These are phyloP conservation scores for Sequoiadendron giganteum DNA, from an alignment of 75 land plant genomes.

Conservation along the genomic window DNA sequence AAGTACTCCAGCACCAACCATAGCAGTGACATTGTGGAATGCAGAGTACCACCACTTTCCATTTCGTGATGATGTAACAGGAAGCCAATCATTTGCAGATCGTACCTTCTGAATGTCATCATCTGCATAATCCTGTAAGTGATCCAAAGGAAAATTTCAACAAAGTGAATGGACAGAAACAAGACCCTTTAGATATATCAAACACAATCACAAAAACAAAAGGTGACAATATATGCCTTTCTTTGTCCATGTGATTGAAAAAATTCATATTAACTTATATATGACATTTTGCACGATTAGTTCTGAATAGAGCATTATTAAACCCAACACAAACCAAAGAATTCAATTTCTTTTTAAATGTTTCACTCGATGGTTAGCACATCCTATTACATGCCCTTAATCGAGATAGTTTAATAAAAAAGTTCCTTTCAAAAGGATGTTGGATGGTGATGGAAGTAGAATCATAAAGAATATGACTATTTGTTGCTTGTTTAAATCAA, in stretches of 20 bases:
- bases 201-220: background rate
- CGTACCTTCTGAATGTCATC: background rate
- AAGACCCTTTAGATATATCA: background rate
- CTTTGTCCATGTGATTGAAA: background rate
- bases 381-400: no score
- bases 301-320: no score
- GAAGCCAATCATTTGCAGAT: constrained; percentile 43
- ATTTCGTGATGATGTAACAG: constrained; percentile 39
- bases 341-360: background rate
- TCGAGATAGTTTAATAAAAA: no score
- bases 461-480: no score
- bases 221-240: background rate
- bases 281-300: no score
- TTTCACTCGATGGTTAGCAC: background rate
- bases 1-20: constrained; percentile 47
- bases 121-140: background rate
- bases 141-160: background rate
- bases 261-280: no score
- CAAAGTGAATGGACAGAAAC: background rate
- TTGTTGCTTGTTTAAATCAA: no score
- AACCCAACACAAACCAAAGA: no score
- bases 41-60: constrained; percentile 77
- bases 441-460: no score
- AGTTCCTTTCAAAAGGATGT: no score
- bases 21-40: constrained; percentile 70